Conservation (phyloP, 177 flowering plant genomes). For the Vitis hybrid region DNA sequence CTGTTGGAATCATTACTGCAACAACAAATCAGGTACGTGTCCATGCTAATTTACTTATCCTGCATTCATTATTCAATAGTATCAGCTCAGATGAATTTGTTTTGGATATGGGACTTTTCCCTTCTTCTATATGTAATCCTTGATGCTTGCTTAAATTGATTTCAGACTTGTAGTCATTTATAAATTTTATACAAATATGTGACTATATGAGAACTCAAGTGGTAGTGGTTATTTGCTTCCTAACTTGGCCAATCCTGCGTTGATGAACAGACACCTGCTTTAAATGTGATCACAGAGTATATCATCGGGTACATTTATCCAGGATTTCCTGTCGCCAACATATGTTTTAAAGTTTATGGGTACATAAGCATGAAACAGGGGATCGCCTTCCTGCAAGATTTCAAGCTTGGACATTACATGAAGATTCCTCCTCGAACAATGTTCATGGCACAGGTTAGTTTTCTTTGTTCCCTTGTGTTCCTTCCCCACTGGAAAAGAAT, state of each 20-base stretch:
- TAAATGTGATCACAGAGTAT: conserved; percentile 76
- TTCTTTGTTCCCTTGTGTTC: too few species aligned
- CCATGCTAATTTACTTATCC: neutral
- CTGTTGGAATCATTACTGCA: conserved; percentile 64
- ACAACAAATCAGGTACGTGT: conserved; percentile 66
- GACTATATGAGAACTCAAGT: neutral
- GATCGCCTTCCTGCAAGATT: conserved; percentile 57
- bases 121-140: neutral
- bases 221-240: neutral
- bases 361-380: conserved; percentile 73
- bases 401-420: conserved; percentile 88
- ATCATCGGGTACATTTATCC: conserved; percentile 68
- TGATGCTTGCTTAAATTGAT: neutral
- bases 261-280: conserved; percentile 46
- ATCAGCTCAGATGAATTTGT: neutral
- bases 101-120: neutral
- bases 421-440: conserved; percentile 75
- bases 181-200: neutral
- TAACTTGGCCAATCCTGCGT: neutral
- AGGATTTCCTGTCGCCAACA: conserved; percentile 67
- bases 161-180: neutral
- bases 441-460: conserved; percentile 69
- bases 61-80: neutral
- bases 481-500: neutral
- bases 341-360: conserved; percentile 73